phyloP scores from a whole-genome alignment of 306 rosid species.

The Cucurbita argyrosperma region DNA sequence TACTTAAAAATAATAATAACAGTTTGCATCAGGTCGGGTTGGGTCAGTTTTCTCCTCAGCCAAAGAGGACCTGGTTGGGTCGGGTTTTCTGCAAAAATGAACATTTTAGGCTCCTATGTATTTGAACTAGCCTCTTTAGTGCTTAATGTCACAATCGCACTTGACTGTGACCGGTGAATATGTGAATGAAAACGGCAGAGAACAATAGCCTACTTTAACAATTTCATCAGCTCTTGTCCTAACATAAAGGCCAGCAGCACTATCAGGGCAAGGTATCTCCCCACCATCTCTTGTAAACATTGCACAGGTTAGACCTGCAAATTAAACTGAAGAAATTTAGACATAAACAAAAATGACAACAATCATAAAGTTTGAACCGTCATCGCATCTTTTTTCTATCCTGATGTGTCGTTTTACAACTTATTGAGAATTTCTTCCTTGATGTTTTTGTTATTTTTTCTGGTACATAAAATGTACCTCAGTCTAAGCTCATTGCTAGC shows the following conservation, averaged over 20 bases:
- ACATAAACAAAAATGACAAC: conserved; percentile 3
- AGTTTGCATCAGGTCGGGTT: not conserved
- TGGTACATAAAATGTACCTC: too few relatives aligned
- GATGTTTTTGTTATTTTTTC: not conserved
- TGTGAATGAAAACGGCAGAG: not conserved
- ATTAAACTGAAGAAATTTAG: conserved; percentile 24
- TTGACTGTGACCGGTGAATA: not conserved
- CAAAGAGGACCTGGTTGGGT: not conserved
- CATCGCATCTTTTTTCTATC: not conserved
- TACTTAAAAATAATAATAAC: too few relatives aligned
- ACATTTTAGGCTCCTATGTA: not conserved
- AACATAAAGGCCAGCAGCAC: conserved; percentile 73
- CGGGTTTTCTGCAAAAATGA: not conserved
- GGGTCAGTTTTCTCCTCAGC: not conserved
- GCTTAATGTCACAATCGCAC: not conserved
- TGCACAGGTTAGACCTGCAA: conserved; percentile 68
- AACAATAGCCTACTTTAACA: conserved; percentile 44
- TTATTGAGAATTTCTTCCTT: not conserved
- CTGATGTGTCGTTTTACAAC: not conserved
- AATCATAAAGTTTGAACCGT: not conserved
- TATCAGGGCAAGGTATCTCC: conserved; percentile 80
- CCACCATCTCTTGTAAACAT: conserved; percentile 53
- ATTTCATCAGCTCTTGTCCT: conserved; percentile 62
- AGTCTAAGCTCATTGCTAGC: too few relatives aligned
- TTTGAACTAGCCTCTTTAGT: not conserved